Conservation (phyloP, 345 rosid species). For the Psidium friedrichsthalianum region DNA sequence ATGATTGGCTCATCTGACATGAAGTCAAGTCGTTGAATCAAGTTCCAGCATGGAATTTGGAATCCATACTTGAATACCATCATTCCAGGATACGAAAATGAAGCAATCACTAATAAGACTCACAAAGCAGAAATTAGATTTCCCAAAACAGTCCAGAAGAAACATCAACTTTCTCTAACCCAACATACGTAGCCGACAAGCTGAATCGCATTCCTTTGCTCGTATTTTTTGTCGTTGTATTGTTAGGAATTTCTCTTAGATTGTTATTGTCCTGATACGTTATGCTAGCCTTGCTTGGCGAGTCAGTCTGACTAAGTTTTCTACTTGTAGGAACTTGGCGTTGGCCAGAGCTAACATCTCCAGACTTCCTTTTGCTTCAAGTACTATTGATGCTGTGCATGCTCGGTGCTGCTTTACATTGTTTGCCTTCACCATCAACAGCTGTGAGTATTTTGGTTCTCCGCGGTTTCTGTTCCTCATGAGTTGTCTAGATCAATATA, state of each 20-base stretch:
- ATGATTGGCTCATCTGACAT: neutral
- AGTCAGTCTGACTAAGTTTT: neutral
- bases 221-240: neutral
- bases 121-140: neutral
- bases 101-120: neutral
- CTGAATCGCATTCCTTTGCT: neutral
- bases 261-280: neutral
- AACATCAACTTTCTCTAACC: neutral
- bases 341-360: slow-evolving; percentile 86
- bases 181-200: neutral
- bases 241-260: neutral
- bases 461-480: neutral
- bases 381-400: slow-evolving; percentile 78
- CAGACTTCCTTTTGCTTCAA: slow-evolving; percentile 63
- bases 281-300: neutral
- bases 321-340: slow-evolving; percentile 40
- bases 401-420: slow-evolving; percentile 92
- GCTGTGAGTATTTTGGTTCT: slow-evolving; percentile 41
- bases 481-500: neutral
- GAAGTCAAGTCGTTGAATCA: neutral
- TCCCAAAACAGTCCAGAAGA: neutral
- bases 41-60: neutral
- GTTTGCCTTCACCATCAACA: slow-evolving; percentile 84
- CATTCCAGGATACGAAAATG: neutral
- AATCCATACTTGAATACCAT: neutral